A percentile compares a stretch with the other conserved stretches of the same genome.
These are phyloP conservation scores for Spongospora subterranea DNA, from an alignment of 208 protist species.

Conservation along the genomic window DNA sequence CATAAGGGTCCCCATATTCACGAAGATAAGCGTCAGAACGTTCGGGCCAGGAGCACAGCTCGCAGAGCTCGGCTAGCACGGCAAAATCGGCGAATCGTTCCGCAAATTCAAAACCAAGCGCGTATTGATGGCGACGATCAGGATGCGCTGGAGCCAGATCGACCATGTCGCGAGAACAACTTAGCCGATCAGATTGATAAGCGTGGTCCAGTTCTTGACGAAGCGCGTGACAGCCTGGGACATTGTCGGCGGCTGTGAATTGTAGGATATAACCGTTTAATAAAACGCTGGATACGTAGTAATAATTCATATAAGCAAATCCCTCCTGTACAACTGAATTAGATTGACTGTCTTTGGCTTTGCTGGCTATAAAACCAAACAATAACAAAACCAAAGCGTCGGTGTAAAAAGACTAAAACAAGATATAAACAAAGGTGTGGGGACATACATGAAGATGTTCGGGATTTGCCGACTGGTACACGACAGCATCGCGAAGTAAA, in stretches of 20 bases:
- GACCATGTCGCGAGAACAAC: background rate
- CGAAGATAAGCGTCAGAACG: conserved; percentile 19
- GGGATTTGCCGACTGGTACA: background rate
- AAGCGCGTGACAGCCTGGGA: background rate
- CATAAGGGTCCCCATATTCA: background rate
- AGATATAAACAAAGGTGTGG: too few relatives aligned
- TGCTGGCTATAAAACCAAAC: too few relatives aligned
- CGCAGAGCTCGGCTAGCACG: conserved; percentile 35
- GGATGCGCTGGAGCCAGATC: background rate
- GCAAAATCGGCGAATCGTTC: conserved; percentile 17
- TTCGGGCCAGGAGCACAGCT: background rate
- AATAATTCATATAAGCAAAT: background rate
- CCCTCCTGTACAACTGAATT: too few relatives aligned
- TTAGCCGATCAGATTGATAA: background rate
- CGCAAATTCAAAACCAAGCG: conserved; percentile 12
- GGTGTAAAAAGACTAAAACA: too few relatives aligned
- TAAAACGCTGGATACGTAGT: background rate
- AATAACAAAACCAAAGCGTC: too few relatives aligned
- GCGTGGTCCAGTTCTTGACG: background rate
- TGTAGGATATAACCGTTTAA: background rate
- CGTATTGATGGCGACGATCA: conserved; percentile 4
- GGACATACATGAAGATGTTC: background rate
- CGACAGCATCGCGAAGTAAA: background rate
- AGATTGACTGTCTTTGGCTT: too few relatives aligned
- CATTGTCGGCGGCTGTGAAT: background rate